These are phyloP conservation scores for Zygosaccharomyces sapae DNA, from an alignment of 1,139 yeast genomes.

Conservation along the genomic window DNA sequence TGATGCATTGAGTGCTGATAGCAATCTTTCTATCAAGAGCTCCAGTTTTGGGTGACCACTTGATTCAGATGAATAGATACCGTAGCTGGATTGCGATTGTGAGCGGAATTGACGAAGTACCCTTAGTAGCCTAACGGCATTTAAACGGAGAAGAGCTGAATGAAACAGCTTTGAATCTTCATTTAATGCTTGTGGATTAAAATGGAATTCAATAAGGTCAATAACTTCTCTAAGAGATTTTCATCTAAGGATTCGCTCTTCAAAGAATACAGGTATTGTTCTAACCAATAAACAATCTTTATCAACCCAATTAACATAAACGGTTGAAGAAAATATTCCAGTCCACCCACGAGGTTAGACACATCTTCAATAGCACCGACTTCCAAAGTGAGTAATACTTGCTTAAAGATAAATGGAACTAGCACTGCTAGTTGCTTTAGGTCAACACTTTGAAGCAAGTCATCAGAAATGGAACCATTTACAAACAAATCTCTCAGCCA, in stretches of 20 bases:
- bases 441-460: slow-evolving; percentile 61
- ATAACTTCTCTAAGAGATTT: slow-evolving; percentile 23
- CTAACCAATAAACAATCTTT: slow-evolving; percentile 33
- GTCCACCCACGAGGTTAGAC: slow-evolving; percentile 44
- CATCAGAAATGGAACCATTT: slow-evolving; percentile 84
- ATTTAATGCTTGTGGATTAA: slow-evolving; percentile 30
- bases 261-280: slow-evolving; percentile 26
- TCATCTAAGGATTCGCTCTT: slow-evolving; percentile 20
- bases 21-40: slow-evolving; percentile 25
- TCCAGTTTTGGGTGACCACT: slow-evolving; percentile 30
- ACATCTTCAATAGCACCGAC: slow-evolving; percentile 46
- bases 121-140: slow-evolving; percentile 28
- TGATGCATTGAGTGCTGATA: slow-evolving; percentile 24
- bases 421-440: slow-evolving; percentile 65
- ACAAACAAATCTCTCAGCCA: slow-evolving; percentile 84
- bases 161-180: slow-evolving; percentile 34
- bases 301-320: slow-evolving; percentile 38
- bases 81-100: slow-evolving; percentile 29
- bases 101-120: slow-evolving; percentile 25
- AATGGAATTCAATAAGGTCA: slow-evolving; percentile 26
- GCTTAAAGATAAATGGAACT: slow-evolving; percentile 70
- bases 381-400: slow-evolving; percentile 61
- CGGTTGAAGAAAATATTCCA: slow-evolving; percentile 63
- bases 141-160: slow-evolving; percentile 28
- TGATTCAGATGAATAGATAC: slow-evolving; percentile 33